A percentile compares a stretch with the other conserved stretches of the same genome.
These are phyloP conservation scores for Ophioceras dolichostomum DNA, from an alignment of 2,329 filamentous ascomycete species.

Conservation along the genomic window DNA sequence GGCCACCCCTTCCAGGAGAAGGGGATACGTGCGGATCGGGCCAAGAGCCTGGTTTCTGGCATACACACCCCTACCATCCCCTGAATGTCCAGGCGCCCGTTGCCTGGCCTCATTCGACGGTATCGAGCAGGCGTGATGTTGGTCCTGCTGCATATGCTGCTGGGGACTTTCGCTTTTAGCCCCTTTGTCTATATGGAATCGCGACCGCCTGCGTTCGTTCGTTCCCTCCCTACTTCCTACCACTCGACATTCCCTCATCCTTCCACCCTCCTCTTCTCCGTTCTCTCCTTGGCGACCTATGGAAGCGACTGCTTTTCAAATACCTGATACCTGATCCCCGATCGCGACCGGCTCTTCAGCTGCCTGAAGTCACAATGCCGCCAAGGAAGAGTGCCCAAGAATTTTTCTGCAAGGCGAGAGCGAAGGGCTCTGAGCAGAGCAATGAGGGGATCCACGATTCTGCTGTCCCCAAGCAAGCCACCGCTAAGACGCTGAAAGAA, in stretches of 20 bases:
- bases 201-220: too few relatives aligned
- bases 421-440: not conserved
- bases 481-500: not conserved
- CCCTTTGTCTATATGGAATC: not conserved
- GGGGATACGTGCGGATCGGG: not conserved
- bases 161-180: not conserved
- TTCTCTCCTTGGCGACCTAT: not conserved
- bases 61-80: not conserved
- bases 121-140: not conserved
- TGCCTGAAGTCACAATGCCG: not conserved
- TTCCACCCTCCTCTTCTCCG: not conserved
- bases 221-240: not conserved
- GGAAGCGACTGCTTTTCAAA: not conserved
- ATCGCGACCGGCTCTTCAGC: not conserved
- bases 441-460: not conserved
- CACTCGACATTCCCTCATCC: not conserved
- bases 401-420: not conserved
- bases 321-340: not conserved
- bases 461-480: not conserved
- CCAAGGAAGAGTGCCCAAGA: not conserved
- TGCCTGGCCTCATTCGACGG: not conserved
- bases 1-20: not conserved
- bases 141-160: not conserved
- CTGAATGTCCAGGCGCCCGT: not conserved
- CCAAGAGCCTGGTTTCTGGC: not conserved